phyloP scores from a whole-genome alignment of 2,329 filamentous ascomycete species.

The Trichoderma hamatum region DNA sequence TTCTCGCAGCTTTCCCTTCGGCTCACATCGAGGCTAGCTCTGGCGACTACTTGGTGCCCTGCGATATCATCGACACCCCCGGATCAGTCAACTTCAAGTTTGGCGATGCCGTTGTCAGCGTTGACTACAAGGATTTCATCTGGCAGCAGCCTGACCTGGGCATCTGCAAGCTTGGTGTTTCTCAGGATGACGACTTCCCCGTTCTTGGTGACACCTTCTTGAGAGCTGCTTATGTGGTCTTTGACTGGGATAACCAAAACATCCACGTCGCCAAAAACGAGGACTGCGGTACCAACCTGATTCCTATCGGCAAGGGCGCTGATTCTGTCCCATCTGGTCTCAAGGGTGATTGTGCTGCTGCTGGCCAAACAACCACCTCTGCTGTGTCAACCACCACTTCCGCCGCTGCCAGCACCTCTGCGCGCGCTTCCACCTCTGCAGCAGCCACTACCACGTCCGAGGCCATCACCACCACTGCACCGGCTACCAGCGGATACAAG shows the following conservation, averaged over 20 bases:
- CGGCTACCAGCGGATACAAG: not conserved
- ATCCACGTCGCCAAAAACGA: conserved; percentile 44
- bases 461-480: not conserved
- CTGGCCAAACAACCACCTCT: conserved; percentile 29
- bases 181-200: conserved; percentile 44
- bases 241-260: conserved; percentile 46
- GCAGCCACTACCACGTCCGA: not conserved
- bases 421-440: conserved; percentile 27
- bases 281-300: conserved; percentile 45
- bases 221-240: conserved; percentile 49
- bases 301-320: conserved; percentile 46
- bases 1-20: conserved; percentile 49
- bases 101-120: conserved; percentile 48
- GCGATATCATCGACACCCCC: conserved; percentile 39
- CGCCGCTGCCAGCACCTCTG: conserved; percentile 21
- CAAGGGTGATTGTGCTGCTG: conserved; percentile 36
- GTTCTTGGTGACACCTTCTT: conserved; percentile 52
- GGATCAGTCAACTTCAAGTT: conserved; percentile 54
- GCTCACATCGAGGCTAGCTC: conserved; percentile 47
- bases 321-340: conserved; percentile 38
- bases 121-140: conserved; percentile 52
- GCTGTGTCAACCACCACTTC: conserved; percentile 27
- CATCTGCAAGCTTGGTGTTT: conserved; percentile 51
- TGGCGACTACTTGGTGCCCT: conserved; percentile 55
- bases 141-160: conserved; percentile 41